Base-by-base conservation (phyloP, 176 grass and related monocot genomes). In the Oryza coarctata region DNA sequence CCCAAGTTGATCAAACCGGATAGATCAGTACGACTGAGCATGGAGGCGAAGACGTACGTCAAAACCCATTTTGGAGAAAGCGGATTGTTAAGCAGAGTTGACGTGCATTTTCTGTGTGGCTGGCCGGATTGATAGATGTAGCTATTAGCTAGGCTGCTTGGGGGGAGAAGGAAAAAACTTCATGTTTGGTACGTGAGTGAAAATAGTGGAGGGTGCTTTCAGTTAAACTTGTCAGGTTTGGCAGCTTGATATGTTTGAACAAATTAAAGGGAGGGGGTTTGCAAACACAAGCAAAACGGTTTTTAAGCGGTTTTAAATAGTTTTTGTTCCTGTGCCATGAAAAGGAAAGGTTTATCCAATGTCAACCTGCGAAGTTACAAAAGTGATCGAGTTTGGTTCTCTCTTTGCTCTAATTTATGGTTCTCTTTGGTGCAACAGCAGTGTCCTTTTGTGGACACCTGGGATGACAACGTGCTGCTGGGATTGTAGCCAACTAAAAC, bases 241-340 rank as follows among this genome's bases (percentile, higher is more conserved):
- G 84, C 88, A 86, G 88, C 88, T 90, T 90, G 88, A 90, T 72
- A 90, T 86, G 84, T 83, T 86, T 90, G 84, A 90, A 90, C 68
- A 20, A 75, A 60, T 25, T 60, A 25, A 69, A 26, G 9, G 62
- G 23, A 35, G 15, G 22, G 61, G 47, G 49, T 13, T 60, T 60
- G n/a, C 18, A 36, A 68, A 79, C 74, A 75, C 68, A 86, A 77
- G 79, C 74, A 86, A 86, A 79, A 79, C 62, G 71, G 30, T 68
- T 83, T 76, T 28, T 2, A 83, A 74, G 67, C 12, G 43, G 52
- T 81, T 85, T 71, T 31, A 14, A 26, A 73, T 47, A 64, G 29
- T 28, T 44, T 65, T n/a, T 41, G 0, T 78, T 49, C 60, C 12
- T 64, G 60, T 61, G 65, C 15, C 70, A 22, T 32, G 77, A 80